These are phyloP conservation scores for Thermothelomyces thermophilus DNA, from an alignment of 2,329 filamentous ascomycete species.

Conservation along the genomic window DNA sequence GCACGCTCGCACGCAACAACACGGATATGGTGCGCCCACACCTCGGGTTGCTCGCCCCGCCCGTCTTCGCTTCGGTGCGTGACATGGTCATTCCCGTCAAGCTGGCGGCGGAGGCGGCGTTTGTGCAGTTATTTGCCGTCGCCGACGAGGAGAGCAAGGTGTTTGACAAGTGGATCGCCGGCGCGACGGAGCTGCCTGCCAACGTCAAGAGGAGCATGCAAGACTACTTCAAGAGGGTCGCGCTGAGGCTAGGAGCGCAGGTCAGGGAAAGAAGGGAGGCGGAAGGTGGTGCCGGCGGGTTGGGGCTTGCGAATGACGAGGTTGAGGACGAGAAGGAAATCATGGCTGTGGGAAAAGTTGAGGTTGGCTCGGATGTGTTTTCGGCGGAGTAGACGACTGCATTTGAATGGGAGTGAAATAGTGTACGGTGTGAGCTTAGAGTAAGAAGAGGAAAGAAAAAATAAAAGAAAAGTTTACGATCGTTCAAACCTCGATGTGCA, in stretches of 20 bases:
- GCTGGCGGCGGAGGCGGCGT: constrained; percentile 87
- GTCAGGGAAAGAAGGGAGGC: constrained; percentile 85
- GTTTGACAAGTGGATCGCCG: constrained; percentile 84
- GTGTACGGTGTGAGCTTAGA: background rate
- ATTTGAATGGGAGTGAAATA: background rate
- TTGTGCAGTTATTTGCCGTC: constrained; percentile 83
- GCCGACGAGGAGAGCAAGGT: constrained; percentile 78
- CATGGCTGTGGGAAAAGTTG: constrained; percentile 89
- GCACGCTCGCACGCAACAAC: constrained; percentile 74
- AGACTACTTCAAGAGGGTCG: constrained; percentile 95
- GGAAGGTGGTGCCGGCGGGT: constrained; percentile 77
- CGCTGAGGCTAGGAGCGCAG: constrained; percentile 74
- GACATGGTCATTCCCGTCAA: constrained; percentile 94
- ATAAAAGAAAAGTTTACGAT: too few relatives aligned
- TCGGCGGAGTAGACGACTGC: background rate
- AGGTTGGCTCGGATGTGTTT: constrained; percentile 60
- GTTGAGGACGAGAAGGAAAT: constrained; percentile 91
- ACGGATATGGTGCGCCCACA: constrained; percentile 78
- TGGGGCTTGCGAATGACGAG: constrained; percentile 86
- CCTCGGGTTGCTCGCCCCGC: constrained; percentile 68
- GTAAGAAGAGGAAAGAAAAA: too few relatives aligned
- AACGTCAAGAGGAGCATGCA: constrained; percentile 82
- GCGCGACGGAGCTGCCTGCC: constrained; percentile 58
- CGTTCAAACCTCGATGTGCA: too few relatives aligned
- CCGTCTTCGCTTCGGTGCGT: constrained; percentile 83